Evolutionary conservation across 495 filamentous ascomycete species (phyloP), one percentile per base, ranked within the genome.

Genomic region (Talaromyces stipitatus): DNA sequence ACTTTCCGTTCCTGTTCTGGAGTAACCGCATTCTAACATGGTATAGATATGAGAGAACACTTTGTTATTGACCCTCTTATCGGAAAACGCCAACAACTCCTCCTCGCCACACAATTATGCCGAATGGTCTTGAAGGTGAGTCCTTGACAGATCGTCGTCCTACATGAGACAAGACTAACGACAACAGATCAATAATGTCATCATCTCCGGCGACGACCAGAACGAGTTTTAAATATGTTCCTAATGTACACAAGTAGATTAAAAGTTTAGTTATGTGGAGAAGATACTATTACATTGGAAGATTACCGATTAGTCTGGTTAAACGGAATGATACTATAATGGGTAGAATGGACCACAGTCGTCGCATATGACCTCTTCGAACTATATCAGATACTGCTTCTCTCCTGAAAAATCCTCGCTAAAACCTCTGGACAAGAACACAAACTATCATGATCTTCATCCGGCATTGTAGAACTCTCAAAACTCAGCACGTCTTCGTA

Each of bases 11-110:
- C 55, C 8, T 53, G 8, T 52, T 23, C 10, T 26, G 14, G 41
- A 8, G 43, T 20, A 7, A 24, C 20, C 10, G 28, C 48, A 18
- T 20, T 4, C 56, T 52, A 16, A 58, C 26, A 27, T 45, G 58
- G 27, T 9, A 50, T 30, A 86, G 88, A 97, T 72, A 97, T 97
- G 94, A 86, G 86, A 70, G 83, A 96, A 68, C 88, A 92, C 60
- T 97, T 97, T 72, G 95, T 96, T 57, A 96, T 99, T 65, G 94
- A 99, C 64, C 94, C 94, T 27, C 76, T 99, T 57, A 97, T 99
- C 66, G 91, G 92, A 58, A 99, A 99, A 81, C 84, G 90, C 67
- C 91, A 96, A 77, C 94, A 99, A 74, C 81, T 99, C 57, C 79
- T 96, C 70, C 81, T 99, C 53, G 94, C 94, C 14, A 97, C 94